Conservation (phyloP, 768 basidiomycete species). For the Boletus patriciae region DNA sequence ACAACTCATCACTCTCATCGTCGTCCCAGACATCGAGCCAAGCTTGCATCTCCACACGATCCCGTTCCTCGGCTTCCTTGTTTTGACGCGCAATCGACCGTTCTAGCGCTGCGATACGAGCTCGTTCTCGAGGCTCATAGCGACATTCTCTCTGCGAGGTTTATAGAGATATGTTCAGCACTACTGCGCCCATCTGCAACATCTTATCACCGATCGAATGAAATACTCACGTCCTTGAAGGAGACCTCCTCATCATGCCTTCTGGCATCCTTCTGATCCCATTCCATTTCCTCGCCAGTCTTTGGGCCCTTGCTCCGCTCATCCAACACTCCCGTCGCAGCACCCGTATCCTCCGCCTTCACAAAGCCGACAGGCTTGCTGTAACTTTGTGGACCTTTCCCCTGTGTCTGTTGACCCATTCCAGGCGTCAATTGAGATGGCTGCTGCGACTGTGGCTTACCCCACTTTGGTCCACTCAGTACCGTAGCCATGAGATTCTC, state of each 20-base stretch:
- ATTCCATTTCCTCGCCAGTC: slow-evolving; percentile 88
- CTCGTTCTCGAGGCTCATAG: slow-evolving; percentile 88
- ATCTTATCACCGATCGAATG: neutral
- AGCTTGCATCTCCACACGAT: no score
- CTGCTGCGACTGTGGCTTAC: slow-evolving; percentile 47
- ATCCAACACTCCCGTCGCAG: slow-evolving; percentile 34
- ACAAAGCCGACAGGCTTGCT: slow-evolving; percentile 84
- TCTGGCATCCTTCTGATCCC: slow-evolving; percentile 72
- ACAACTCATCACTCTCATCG: no score
- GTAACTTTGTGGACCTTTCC: slow-evolving; percentile 73
- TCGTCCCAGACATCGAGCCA: no score
- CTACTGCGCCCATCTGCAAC: neutral
- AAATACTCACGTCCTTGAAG: slow-evolving; percentile 74
- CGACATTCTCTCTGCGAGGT: slow-evolving; percentile 77
- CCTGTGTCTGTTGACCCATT: slow-evolving; percentile 51
- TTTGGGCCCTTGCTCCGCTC: slow-evolving; percentile 47
- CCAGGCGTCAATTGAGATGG: slow-evolving; percentile 35
- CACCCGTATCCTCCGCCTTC: slow-evolving; percentile 55
- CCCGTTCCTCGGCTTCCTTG: no score
- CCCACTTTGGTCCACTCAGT: slow-evolving; percentile 81
- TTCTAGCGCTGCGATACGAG: slow-evolving; percentile 74
- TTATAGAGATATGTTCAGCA: slow-evolving; percentile 2
- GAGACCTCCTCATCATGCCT: slow-evolving; percentile 80
- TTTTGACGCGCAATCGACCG: slow-evolving; percentile 73
- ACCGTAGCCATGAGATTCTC: slow-evolving; percentile 37